Base-by-base conservation (phyloP, 2,329 filamentous ascomycete species). In the Zymoseptoria passerinii region DNA sequence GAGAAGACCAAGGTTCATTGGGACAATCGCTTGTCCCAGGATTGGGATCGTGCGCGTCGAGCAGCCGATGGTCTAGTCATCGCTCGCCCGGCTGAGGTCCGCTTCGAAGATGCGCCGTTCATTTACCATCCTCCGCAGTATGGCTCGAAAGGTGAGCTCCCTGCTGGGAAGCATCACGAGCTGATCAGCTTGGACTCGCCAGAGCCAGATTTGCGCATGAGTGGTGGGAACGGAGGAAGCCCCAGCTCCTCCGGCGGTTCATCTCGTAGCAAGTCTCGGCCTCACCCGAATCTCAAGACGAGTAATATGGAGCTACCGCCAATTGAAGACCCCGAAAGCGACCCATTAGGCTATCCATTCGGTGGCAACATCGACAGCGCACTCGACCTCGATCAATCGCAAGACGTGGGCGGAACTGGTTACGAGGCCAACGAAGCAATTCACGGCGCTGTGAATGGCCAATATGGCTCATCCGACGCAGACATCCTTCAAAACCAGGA, bases 1-100 rank as follows among this genome's bases (percentile, higher is more conserved):
- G 70, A 72, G 60, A 66, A 73, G 16, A 77, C 76, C 0, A 65
- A 71, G 1, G 64, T 75, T 0, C 54, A 69, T 2, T 79, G 77
- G 77, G 71, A 75, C 59, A 67, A 75, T 49, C 75, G 77, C 16
- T 64, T 74, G 57, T 55, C 29, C 4, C 60, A 53, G 1, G 65
- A 68, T 44, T n/a, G 59, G 10, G 58, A 66, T 57, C 55, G 63
- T 27, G 58, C 54, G 7, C 48, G 49, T 28, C 55, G 44, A 8
- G 40, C 27, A 7, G 51, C 23, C 3, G 35, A 54, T 29, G 18
- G 27, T 40, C 44, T 20, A 49, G 50, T 13, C 18, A 16, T 13
- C 16, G 18, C n/a, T 16, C 16, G 50, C 13, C 28, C 23, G 8
- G 48, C 29, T 28, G 55, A 50, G 48, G 20, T 27, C 9, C 56